A percentile compares a stretch with the other conserved stretches of the same genome.
Evolutionary conservation across 371 early-diverging fungal genomes (phyloP).

Genomic region (Saksenaea oblongispora): DNA sequence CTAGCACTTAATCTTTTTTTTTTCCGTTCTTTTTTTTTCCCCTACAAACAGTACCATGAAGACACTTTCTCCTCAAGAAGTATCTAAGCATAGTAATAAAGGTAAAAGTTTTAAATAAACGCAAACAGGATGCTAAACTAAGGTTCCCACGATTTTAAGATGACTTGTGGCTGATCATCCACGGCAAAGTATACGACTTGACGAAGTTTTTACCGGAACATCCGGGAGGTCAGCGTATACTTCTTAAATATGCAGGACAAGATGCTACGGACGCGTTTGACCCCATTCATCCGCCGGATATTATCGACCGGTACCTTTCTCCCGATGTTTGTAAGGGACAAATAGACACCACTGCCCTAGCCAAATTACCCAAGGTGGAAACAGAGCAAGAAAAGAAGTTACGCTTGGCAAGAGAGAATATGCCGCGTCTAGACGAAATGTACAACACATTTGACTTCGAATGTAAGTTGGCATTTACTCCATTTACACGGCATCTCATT

Average conservation of each 20-base stretch:
- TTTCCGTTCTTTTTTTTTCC: constrained; percentile 8
- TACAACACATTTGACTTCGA: constrained; percentile 77
- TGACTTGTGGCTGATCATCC: constrained; percentile 85
- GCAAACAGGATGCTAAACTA: neutral
- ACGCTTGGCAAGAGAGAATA: constrained; percentile 37
- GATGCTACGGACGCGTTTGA: constrained; percentile 89
- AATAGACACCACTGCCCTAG: constrained; percentile 35
- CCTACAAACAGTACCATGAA: constrained; percentile 12
- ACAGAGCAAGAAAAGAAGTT: constrained; percentile 36
- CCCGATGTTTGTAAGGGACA: constrained; percentile 55
- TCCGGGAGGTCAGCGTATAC: constrained; percentile 65
- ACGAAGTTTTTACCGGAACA: constrained; percentile 72
- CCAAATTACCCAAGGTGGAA: constrained; percentile 17
- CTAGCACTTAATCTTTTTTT: neutral
- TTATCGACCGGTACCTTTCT: constrained; percentile 53
- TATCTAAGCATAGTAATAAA: constrained; percentile 67
- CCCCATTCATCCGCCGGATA: constrained; percentile 50
- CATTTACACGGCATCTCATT: neutral
- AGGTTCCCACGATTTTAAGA: constrained; percentile 14
- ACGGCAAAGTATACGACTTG: constrained; percentile 80
- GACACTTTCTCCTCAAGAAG: constrained; percentile 47
- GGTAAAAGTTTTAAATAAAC: constrained; percentile 12
- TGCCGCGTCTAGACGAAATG: constrained; percentile 60
- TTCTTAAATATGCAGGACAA: constrained; percentile 65
- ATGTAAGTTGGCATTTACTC: constrained; percentile 18